These are phyloP conservation scores for Akanthomyces dipterigenus DNA, from an alignment of 2,329 filamentous ascomycete genomes.

Conservation along the genomic window DNA sequence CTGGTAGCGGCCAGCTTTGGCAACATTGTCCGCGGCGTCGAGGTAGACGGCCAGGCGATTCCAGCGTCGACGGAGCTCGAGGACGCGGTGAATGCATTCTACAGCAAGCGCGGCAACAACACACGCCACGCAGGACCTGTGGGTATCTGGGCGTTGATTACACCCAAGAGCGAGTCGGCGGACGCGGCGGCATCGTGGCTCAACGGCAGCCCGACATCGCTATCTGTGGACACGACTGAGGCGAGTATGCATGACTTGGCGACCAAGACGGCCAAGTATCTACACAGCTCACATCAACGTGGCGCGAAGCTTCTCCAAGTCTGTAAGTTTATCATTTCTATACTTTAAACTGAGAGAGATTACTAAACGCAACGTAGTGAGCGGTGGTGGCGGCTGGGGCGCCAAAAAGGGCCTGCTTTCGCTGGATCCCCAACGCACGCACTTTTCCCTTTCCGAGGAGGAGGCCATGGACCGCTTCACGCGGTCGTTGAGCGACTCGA, in stretches of 20 bases:
- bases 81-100: slow-evolving; percentile 51
- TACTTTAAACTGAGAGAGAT: not conserved
- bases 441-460: slow-evolving; percentile 38
- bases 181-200: slow-evolving; percentile 10
- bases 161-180: slow-evolving; percentile 33
- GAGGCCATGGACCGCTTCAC: slow-evolving; percentile 49
- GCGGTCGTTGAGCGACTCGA: slow-evolving; percentile 36
- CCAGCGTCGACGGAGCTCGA: slow-evolving; percentile 71
- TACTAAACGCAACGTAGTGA: slow-evolving; percentile 40
- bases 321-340: slow-evolving; percentile 26
- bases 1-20: slow-evolving; percentile 61
- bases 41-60: slow-evolving; percentile 37
- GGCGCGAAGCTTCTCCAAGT: slow-evolving; percentile 42
- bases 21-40: slow-evolving; percentile 67
- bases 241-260: slow-evolving; percentile 17
- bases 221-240: slow-evolving; percentile 6
- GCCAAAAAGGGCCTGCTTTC: slow-evolving; percentile 72
- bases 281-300: slow-evolving; percentile 30
- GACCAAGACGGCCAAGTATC: slow-evolving; percentile 20
- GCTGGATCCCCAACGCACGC: slow-evolving; percentile 61
- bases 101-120: slow-evolving; percentile 31
- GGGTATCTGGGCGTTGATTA: slow-evolving; percentile 67
- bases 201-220: slow-evolving; percentile 8
- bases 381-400: slow-evolving; percentile 81
- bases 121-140: slow-evolving; percentile 35